Base-by-base conservation (phyloP, 2,329 filamentous ascomycete genomes). In the Colletotrichum sansevieriae region DNA sequence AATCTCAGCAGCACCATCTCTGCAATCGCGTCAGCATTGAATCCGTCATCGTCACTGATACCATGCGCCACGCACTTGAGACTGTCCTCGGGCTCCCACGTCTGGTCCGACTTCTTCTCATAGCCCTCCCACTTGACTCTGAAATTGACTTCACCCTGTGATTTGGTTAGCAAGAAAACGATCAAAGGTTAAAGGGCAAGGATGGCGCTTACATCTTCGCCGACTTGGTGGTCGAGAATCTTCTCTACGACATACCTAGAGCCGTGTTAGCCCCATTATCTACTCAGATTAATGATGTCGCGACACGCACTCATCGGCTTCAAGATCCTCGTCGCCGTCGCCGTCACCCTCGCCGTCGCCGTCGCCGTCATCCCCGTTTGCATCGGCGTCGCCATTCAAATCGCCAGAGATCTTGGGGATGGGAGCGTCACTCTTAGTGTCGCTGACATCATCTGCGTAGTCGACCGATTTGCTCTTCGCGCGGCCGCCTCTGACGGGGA, bases 101-200 rank as follows among this genome's bases (percentile, higher is more conserved):
- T 96, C 74, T 88, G 80, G 72, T 96, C 93, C 0, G 82, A 78
- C 70, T 90, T 88, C 70, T 90, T 87, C 0, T 92, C 88, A 70
- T 91, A 96, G 3, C 92, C 92, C 71, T 92, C 88, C 93, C 93
- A 96, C 74, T 95, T 94, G 41, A 96, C 91, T 59, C 91, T 85
- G 75, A 91, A 94, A 54, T 85, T 84, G 0, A 90, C 74, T 4
- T 77, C 76, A 20, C 86, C 87, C 81, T 88, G 68, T 10, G 9
- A 47, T 10, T 20, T 63, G 13, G 52, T 66, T 10, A 61, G 68
- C 10, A 65, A 60, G 33, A 13, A 43, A 39, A 20, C 35, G 46
- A 22, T n/a, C 10, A 15, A 7, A 35, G 12, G 5, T 11, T 10
- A 29, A 29, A 29, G 5, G 10, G 37, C 18, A 12, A 10, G 29